phyloP scores from a whole-genome alignment of 2,329 filamentous ascomycete species.

The Aspergillus alliaceus region DNA sequence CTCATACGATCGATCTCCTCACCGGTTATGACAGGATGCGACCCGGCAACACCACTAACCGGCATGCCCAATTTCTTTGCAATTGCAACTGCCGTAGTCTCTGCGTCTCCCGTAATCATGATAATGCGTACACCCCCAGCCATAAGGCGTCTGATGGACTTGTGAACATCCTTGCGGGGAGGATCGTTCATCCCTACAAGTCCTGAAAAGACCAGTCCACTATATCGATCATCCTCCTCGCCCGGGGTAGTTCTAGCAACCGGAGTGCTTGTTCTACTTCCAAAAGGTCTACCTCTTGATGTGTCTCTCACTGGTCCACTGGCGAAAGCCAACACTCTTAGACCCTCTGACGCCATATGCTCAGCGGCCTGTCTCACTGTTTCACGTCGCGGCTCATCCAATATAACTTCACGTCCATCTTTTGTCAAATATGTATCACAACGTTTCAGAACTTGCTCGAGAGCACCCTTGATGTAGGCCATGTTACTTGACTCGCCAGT shows the following conservation, averaged over 20 bases:
- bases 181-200: slow-evolving; percentile 97
- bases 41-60: slow-evolving; percentile 60
- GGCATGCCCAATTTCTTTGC: slow-evolving; percentile 94
- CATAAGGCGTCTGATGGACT: slow-evolving; percentile 86
- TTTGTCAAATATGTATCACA: slow-evolving; percentile 89
- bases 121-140: slow-evolving; percentile 94
- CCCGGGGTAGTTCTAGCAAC: slow-evolving; percentile 31
- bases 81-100: slow-evolving; percentile 91
- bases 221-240: slow-evolving; percentile 72
- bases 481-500: slow-evolving; percentile 66
- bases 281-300: slow-evolving; percentile 46
- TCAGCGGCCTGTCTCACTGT: slow-evolving; percentile 79
- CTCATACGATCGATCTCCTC: slow-evolving; percentile 94
- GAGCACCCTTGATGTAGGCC: slow-evolving; percentile 92
- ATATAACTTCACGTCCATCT: slow-evolving; percentile 80
- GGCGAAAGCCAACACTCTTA: slow-evolving; percentile 89
- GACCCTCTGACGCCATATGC: slow-evolving; percentile 81
- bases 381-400: slow-evolving; percentile 74
- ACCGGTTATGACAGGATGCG: slow-evolving; percentile 71
- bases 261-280: slow-evolving; percentile 56
- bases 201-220: slow-evolving; percentile 82
- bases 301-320: slow-evolving; percentile 68
- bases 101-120: slow-evolving; percentile 98
- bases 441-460: slow-evolving; percentile 80
- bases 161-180: slow-evolving; percentile 83